Conservation (phyloP, 2,329 filamentous ascomycete species). For the Neonectria ditissima region DNA sequence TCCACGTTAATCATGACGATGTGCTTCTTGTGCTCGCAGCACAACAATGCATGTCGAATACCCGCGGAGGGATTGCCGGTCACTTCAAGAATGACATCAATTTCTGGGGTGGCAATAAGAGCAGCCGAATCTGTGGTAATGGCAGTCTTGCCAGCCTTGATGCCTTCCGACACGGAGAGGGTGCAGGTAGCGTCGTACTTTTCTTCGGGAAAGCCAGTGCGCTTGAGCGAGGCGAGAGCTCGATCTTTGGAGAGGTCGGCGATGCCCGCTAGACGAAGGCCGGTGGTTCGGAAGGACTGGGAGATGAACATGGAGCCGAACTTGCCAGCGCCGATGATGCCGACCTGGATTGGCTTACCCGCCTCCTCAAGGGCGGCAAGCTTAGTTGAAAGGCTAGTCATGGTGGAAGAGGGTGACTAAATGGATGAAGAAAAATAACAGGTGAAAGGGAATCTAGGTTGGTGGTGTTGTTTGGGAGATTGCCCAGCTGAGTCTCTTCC, state of each 20-base stretch:
- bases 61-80: slow-evolving; percentile 58
- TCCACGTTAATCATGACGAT: slow-evolving; percentile 62
- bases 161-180: slow-evolving; percentile 52
- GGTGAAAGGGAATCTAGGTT: not conserved
- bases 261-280: slow-evolving; percentile 57
- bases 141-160: slow-evolving; percentile 54
- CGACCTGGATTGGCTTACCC: slow-evolving; percentile 56
- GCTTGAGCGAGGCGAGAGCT: slow-evolving; percentile 54
- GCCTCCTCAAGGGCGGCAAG: slow-evolving; percentile 53
- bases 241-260: slow-evolving; percentile 57
- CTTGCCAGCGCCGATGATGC: slow-evolving; percentile 59
- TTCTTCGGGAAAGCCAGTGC: slow-evolving; percentile 55
- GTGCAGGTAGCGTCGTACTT: slow-evolving; percentile 51
- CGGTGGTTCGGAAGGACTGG: slow-evolving; percentile 56
- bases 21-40: slow-evolving; percentile 61
- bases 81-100: slow-evolving; percentile 58
- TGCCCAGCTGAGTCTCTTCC: not conserved
- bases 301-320: slow-evolving; percentile 62
- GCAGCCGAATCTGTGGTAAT: slow-evolving; percentile 57
- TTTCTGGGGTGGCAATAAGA: slow-evolving; percentile 56
- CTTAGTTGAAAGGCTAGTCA: slow-evolving; percentile 56
- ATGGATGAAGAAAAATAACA: not conserved
- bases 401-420: slow-evolving; percentile 28
- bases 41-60: slow-evolving; percentile 56
- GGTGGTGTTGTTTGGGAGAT: not conserved